Evolutionary conservation across 1,284 basidiomycete species (phyloP).

Genomic region (Ustilago tritici): DNA sequence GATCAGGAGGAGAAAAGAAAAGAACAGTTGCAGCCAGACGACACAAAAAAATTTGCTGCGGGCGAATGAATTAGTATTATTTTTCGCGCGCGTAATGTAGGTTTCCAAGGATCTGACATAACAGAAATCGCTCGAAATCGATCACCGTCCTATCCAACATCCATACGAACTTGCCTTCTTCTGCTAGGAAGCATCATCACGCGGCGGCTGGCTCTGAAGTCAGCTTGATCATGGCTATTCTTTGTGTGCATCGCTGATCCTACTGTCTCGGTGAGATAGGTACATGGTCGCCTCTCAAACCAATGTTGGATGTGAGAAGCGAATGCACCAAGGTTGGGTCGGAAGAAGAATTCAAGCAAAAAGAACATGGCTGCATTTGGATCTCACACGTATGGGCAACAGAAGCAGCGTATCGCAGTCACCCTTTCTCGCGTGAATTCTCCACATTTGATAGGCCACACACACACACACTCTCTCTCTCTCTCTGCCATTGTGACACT

Average conservation of each 20-base stretch:
- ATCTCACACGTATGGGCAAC: background rate
- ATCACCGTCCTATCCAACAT: constrained; percentile 15
- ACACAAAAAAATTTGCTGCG: constrained; percentile 22
- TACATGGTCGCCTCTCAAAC: no score
- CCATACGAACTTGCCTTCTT: background rate
- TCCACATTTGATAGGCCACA: constrained; percentile 3
- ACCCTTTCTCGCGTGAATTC: background rate
- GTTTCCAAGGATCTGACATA: constrained; percentile 10
- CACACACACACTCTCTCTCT: constrained; percentile 1
- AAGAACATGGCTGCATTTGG: background rate
- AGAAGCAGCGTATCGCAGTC: background rate
- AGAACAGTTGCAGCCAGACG: constrained; percentile 3
- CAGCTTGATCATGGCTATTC: background rate
- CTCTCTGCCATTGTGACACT: no score
- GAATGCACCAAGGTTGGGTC: background rate
- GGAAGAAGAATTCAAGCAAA: background rate
- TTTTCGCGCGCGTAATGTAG: background rate
- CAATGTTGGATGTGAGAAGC: no score
- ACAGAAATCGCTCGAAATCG: constrained; percentile 8
- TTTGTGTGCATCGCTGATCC: no score
- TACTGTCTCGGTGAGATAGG: no score
- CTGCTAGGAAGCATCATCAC: background rate
- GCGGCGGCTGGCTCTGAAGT: background rate
- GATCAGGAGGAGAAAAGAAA: background rate
- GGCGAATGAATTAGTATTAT: constrained; percentile 3